phyloP scores from a whole-genome alignment of 31 red algal species.

The Asparagopsis taxiformis region DNA sequence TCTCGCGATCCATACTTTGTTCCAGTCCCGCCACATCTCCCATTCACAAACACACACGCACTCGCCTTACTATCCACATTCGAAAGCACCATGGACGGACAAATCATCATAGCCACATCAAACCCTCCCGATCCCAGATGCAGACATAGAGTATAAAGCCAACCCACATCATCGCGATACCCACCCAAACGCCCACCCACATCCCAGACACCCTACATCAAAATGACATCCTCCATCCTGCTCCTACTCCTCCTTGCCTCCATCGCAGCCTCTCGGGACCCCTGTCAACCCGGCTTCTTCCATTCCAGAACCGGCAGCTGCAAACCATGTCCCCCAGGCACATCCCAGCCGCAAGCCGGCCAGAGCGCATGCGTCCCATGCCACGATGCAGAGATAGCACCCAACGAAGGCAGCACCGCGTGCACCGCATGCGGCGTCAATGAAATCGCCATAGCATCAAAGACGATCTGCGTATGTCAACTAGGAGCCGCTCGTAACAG shows the following conservation, averaged over 20 bases:
- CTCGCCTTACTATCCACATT: too few relatives aligned
- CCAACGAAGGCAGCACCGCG: background rate
- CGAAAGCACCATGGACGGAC: too few relatives aligned
- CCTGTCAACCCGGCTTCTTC: background rate
- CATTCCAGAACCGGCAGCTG: background rate
- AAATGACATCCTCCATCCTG: too few relatives aligned
- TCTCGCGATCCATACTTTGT: too few relatives aligned
- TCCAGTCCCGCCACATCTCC: too few relatives aligned
- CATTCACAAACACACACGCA: too few relatives aligned
- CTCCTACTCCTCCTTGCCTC: background rate
- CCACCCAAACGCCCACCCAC: too few relatives aligned
- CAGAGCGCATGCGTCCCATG: conserved; percentile 6
- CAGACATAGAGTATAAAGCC: too few relatives aligned
- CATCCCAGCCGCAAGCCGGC: background rate
- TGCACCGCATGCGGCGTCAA: background rate
- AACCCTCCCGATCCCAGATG: too few relatives aligned
- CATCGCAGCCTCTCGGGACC: background rate
- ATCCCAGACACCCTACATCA: too few relatives aligned
- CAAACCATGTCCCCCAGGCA: background rate
- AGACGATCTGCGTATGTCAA: background rate
- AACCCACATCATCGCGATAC: too few relatives aligned
- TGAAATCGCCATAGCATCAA: background rate
- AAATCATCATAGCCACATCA: too few relatives aligned
- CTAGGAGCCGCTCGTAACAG: background rate
- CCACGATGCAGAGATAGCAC: background rate